Evolutionary conservation across 441 rosid species (phyloP), one percentile per base, ranked within the genome.

Genomic region (Syzygium malaccense): DNA sequence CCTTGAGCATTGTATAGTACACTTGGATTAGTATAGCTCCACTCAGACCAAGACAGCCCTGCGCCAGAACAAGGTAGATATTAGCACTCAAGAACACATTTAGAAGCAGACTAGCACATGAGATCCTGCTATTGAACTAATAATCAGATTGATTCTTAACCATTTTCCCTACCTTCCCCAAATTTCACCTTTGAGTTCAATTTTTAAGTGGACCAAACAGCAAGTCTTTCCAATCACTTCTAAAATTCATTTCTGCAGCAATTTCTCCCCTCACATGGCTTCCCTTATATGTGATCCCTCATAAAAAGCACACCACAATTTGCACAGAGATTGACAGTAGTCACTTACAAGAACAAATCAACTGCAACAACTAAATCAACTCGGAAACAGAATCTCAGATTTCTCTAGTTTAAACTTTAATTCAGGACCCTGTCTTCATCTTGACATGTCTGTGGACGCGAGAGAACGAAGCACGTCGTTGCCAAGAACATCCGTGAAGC

Each of bases 41-140:
- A 79, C 96, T 92, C 87, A 95, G 92, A 86, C 98, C 98, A 49
- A 95, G 95, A 93, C 92, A 95, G 4, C 96, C 96, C 98, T 95
- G 93, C 37, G 58, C 86, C 90, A 56, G 54, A 91, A 88, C 15
- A 79, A 87, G 64, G 28, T 19, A 87, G 60, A 87, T 28, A 68
- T 45, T 18, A 55, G 25, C 41, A 55, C 32, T 37, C 48, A 17
- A 60, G 33, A 54, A 75, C 79, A n/a, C 85, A 58, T 66, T 57
- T 55, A 33, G 51, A 84, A 19, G 57, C 86, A 85, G 58, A 18
- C 45, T 85, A n/a, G 56, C 54, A 33, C 51, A 12, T 3, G 83
- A 75, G 23, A 37, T 75, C n/a, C 80, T 25, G 26, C 83, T 12
- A 20, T 75, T 11, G 51, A 75, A 23, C n/a, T 37, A 75, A 75